Evolutionary conservation across 2,329 filamentous ascomycete species (phyloP).

Genomic region (Colletotrichum falcatum): DNA sequence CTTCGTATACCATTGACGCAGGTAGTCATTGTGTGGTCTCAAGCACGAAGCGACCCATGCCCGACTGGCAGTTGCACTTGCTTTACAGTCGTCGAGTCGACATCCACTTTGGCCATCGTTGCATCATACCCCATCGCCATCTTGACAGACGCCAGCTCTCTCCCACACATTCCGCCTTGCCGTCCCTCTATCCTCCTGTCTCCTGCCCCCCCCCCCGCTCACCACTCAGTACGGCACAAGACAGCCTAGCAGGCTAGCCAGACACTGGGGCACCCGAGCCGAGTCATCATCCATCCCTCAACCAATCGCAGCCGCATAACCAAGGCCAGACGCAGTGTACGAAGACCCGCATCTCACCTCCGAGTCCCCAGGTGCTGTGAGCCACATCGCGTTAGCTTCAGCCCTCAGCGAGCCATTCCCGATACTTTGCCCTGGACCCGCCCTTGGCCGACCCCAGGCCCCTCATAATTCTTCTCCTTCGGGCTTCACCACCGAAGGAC

Average conservation of each 20-base stretch:
- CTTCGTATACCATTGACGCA: conserved; percentile 9
- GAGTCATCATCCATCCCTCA: conserved; percentile 31
- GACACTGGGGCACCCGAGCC: conserved; percentile 6
- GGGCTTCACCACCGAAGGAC: conserved; percentile 34
- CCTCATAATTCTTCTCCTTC: conserved; percentile 28
- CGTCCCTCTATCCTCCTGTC: not conserved
- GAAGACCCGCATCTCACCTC: conserved; percentile 11
- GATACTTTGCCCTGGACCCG: conserved; percentile 19
- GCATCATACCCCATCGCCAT: not conserved
- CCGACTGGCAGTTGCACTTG: not conserved
- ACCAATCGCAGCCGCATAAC: conserved; percentile 24
- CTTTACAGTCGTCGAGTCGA: not conserved
- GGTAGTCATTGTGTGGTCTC: not conserved
- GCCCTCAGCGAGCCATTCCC: conserved; percentile 5
- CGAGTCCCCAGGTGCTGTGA: conserved; percentile 12
- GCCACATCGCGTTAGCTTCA: conserved; percentile 12
- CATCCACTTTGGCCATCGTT: not conserved
- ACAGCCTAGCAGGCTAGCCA: not conserved
- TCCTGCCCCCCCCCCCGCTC: not conserved
- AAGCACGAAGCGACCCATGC: not conserved
- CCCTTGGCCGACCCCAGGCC: conserved; percentile 25
- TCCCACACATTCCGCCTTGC: not conserved
- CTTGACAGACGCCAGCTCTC: not conserved
- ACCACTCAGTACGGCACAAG: not conserved
- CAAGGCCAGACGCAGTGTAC: conserved; percentile 2